Evolutionary conservation across 2,329 filamentous ascomycete species (phyloP), one percentile per base, ranked within the genome.

Genomic region (Penicillium sp.): DNA sequence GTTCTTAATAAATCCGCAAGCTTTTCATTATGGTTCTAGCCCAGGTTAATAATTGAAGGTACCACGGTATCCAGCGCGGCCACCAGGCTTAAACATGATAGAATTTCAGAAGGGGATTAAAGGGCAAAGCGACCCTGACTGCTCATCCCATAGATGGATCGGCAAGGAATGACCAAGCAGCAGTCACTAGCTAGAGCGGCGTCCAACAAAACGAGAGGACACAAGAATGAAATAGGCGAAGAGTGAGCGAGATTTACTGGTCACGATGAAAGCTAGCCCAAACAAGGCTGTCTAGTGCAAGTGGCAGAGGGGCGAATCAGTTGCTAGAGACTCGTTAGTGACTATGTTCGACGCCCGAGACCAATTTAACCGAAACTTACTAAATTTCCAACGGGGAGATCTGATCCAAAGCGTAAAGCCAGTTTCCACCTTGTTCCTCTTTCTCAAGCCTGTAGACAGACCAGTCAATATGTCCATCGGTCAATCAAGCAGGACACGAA

Each of bases 321-420:
- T 63, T 63, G 43, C 60, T 63, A 36, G 21, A 26, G 13, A 7
- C 16, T 7, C 3, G 46, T 63, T 46, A 62, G 56, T 33, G 43
- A 27, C 19, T 3, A 25, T n/a, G 13, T 20, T 14, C 28, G 23
- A 8, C 16, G 4, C 13, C 11, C n/a, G 6, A 20, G 16, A 9
- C 7, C 2, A 26, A 19, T 13, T 9, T n/a, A 20, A 10, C 7
- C 19, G 9, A 10, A 35, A 61, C 67, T 58, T 63, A 69, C 67
- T 98, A 98, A 59, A 98, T 97, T 70, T 96, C 89, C 68, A 98
- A 75, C 41, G 93, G 93, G 56, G 93, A 94, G 62, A 98, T 84
- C 65, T 94, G 85, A 65, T 98, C 93, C 40, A 97, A 87, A 60
- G 91, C 88, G 69, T 95, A 97, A 48, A 96, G 78, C 93, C 93